Percentiles rank a stretch among this genome's conserved stretches.
phyloP scores from a whole-genome alignment of 345 rosid species.

The Eucalyptus dawsonii region DNA sequence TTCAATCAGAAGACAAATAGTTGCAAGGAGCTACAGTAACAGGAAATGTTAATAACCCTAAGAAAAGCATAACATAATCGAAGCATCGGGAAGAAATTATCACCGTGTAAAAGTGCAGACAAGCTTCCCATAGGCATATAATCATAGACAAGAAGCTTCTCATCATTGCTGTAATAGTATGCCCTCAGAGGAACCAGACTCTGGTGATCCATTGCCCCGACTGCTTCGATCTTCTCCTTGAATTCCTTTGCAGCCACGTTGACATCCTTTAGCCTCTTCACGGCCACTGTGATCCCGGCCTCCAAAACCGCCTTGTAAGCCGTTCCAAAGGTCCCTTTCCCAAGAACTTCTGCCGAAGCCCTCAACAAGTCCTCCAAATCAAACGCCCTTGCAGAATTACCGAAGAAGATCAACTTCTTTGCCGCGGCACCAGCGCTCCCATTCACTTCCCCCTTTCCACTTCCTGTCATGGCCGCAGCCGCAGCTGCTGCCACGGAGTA shows the following conservation, averaged over 20 bases:
- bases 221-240: slow-evolving; percentile 80
- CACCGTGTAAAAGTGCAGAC: slow-evolving; percentile 91
- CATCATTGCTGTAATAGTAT: slow-evolving; percentile 85
- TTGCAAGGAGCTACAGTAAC: not conserved
- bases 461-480: slow-evolving; percentile 29
- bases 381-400: slow-evolving; percentile 53
- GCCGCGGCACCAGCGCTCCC: slow-evolving; percentile 5
- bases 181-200: slow-evolving; percentile 84
- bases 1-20: not conserved
- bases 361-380: slow-evolving; percentile 94
- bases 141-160: slow-evolving; percentile 93
- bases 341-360: slow-evolving; percentile 96
- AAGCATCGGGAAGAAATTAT: not conserved
- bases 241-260: slow-evolving; percentile 68
- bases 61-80: not conserved
- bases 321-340: slow-evolving; percentile 94
- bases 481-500: slow-evolving; percentile 23
- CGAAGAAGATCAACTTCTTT: slow-evolving; percentile 73
- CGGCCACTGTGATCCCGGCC: slow-evolving; percentile 61
- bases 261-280: slow-evolving; percentile 93
- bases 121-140: slow-evolving; percentile 98
- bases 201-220: slow-evolving; percentile 88
- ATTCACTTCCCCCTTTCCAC: slow-evolving; percentile 13
- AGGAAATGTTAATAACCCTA: not conserved
- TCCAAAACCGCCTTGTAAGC: slow-evolving; percentile 96